Percentiles rank a stretch among this genome's conserved stretches.
Conservation (phyloP, 2,329 filamentous ascomycete genomes). For the Fusarium pseudograminearum region DNA sequence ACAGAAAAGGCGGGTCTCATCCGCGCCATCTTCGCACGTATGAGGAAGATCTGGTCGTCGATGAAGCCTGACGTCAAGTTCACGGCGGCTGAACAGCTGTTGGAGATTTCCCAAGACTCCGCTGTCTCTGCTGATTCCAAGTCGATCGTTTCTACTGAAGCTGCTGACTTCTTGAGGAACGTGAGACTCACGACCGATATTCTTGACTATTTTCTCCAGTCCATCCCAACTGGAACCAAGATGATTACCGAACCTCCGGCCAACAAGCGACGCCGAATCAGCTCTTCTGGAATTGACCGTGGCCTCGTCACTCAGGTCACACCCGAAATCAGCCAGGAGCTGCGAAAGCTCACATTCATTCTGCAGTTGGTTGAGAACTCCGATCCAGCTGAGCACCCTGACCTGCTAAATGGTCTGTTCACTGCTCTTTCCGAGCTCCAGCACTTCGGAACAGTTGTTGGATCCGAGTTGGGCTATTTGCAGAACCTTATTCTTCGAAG, state of each 20-base stretch:
- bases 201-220: slow-evolving; percentile 77
- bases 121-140: slow-evolving; percentile 50
- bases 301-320: slow-evolving; percentile 72
- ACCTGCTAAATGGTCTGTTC: slow-evolving; percentile 84
- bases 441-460: slow-evolving; percentile 82
- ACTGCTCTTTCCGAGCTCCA: slow-evolving; percentile 87
- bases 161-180: slow-evolving; percentile 77
- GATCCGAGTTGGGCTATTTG: slow-evolving; percentile 90
- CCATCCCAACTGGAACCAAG: slow-evolving; percentile 78
- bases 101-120: slow-evolving; percentile 69
- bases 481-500: slow-evolving; percentile 87
- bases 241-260: slow-evolving; percentile 78
- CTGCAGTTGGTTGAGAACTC: slow-evolving; percentile 89
- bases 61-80: slow-evolving; percentile 74
- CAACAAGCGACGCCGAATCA: slow-evolving; percentile 83
- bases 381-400: slow-evolving; percentile 77
- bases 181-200: slow-evolving; percentile 80
- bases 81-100: slow-evolving; percentile 70
- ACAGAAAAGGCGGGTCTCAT: slow-evolving; percentile 65
- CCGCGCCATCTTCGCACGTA: slow-evolving; percentile 73
- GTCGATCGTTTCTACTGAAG: slow-evolving; percentile 65
- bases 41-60: slow-evolving; percentile 78
- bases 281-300: slow-evolving; percentile 74
- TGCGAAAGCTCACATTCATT: slow-evolving; percentile 86
- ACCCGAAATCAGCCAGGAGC: slow-evolving; percentile 72